phyloP scores from a whole-genome alignment of 2,329 filamentous ascomycete genomes.

The Fusarium clavum region DNA sequence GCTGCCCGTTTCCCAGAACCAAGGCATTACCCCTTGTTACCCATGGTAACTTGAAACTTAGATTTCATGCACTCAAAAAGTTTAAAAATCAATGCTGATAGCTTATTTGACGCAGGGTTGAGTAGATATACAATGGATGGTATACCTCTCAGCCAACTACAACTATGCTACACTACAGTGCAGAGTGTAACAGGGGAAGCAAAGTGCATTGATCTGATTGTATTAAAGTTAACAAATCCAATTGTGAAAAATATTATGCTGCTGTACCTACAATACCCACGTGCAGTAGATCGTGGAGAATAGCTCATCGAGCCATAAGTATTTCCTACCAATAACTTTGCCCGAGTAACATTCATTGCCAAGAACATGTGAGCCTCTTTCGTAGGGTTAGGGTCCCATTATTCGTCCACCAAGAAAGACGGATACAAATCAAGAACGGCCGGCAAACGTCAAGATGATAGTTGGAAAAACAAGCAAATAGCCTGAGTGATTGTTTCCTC shows the following conservation, averaged over 20 bases:
- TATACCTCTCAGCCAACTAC: background rate
- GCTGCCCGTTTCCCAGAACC: background rate
- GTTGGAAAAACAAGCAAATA: background rate
- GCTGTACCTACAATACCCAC: background rate
- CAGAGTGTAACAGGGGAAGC: background rate
- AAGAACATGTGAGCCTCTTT: slow-evolving; percentile 21
- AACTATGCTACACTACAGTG: background rate
- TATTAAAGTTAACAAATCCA: background rate
- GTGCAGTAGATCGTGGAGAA: slow-evolving; percentile 9
- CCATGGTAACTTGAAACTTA: slow-evolving; percentile 23
- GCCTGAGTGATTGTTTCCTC: background rate
- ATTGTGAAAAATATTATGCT: background rate
- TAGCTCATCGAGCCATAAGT: slow-evolving; percentile 3
- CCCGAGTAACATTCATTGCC: slow-evolving; percentile 26
- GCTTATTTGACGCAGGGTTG: background rate
- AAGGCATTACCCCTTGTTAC: slow-evolving; percentile 28
- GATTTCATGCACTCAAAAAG: slow-evolving; percentile 4
- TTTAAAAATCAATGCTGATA: background rate
- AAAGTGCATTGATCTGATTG: background rate
- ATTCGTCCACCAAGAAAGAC: slow-evolving; percentile 2
- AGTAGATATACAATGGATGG: background rate
- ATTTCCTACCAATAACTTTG: slow-evolving; percentile 33
- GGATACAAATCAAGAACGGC: background rate
- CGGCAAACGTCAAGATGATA: background rate
- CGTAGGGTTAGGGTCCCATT: slow-evolving; percentile 26